Evolutionary conservation across 768 basidiomycete genomes (phyloP).

Genomic region (Sporobolomyces phaffii): DNA sequence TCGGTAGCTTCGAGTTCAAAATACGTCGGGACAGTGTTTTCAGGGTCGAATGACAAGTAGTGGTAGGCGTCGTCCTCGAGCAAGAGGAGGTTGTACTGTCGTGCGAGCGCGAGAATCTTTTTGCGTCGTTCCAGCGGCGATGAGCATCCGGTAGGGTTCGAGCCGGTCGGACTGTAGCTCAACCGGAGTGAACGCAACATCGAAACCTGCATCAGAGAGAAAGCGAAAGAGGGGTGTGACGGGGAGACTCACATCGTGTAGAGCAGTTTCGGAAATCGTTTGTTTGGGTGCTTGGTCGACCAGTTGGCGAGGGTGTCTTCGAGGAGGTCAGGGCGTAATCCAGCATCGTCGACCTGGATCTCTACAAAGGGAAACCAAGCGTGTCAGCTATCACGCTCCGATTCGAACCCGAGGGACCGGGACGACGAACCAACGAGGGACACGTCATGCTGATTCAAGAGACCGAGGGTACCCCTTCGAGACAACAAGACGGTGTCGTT

Average conservation of each 20-base stretch:
- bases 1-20: slow-evolving; percentile 69
- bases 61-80: slow-evolving; percentile 61
- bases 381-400: neutral
- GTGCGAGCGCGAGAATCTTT: slow-evolving; percentile 57
- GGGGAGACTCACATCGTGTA: slow-evolving; percentile 60
- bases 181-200: too few relatives aligned
- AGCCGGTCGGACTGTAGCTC: slow-evolving; percentile 55
- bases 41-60: slow-evolving; percentile 63
- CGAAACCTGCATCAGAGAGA: neutral
- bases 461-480: slow-evolving; percentile 47
- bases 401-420: too few relatives aligned
- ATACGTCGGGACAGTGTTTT: slow-evolving; percentile 62
- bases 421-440: slow-evolving; percentile 45
- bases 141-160: slow-evolving; percentile 80
- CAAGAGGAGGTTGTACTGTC: slow-evolving; percentile 70
- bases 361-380: slow-evolving; percentile 43
- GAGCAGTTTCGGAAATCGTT: slow-evolving; percentile 67
- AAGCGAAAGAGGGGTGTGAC: slow-evolving; percentile 36
- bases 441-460: slow-evolving; percentile 42
- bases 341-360: slow-evolving; percentile 68
- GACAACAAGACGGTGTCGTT: slow-evolving; percentile 8
- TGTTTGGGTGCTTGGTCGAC: slow-evolving; percentile 54
- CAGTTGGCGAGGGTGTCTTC: slow-evolving; percentile 65
- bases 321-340: slow-evolving; percentile 59
- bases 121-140: slow-evolving; percentile 63